phyloP scores from a whole-genome alignment of 2,329 filamentous ascomycete species.

The Colletotrichum tabaci region DNA sequence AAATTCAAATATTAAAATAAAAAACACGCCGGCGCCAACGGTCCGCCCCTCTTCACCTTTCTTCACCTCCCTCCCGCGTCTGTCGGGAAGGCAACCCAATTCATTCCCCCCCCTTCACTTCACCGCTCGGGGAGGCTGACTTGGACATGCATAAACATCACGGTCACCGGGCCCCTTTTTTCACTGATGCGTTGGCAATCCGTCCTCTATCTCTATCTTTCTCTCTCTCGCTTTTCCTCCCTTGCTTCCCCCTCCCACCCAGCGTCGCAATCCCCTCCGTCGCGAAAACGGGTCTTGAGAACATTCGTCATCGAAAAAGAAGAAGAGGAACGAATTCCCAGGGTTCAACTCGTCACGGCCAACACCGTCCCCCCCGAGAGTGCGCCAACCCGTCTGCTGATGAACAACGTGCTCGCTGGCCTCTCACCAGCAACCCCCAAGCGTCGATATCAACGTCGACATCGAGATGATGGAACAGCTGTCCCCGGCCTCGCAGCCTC shows the following conservation, averaged over 20 bases:
- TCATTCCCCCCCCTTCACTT: slow-evolving; percentile 21
- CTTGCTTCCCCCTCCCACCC: slow-evolving; percentile 13
- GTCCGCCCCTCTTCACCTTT: slow-evolving; percentile 25
- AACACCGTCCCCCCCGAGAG: not conserved
- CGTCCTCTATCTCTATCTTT: not conserved
- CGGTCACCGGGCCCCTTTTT: slow-evolving; percentile 39
- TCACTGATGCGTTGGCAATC: slow-evolving; percentile 40
- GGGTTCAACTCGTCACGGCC: not conserved
- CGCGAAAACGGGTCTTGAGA: slow-evolving; percentile 5
- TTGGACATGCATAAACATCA: slow-evolving; percentile 42
- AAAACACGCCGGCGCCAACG: slow-evolving; percentile 27
- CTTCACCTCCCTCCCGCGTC: slow-evolving; percentile 1
- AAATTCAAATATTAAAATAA: too few relatives aligned
- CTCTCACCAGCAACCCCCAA: not conserved
- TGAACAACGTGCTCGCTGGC: not conserved
- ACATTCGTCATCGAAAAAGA: slow-evolving; percentile 19
- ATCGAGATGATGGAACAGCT: slow-evolving; percentile 34
- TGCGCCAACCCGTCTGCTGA: slow-evolving; percentile 13
- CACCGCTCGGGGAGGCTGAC: slow-evolving; percentile 42
- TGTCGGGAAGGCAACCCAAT: not conserved
- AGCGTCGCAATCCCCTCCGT: slow-evolving; percentile 25
- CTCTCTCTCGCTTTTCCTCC: slow-evolving; percentile 13
- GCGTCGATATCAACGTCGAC: slow-evolving; percentile 11
- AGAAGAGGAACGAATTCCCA: not conserved
- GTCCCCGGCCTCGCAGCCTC: slow-evolving; percentile 9